Base-by-base conservation (phyloP, 306 rosid genomes). In the Vigna radiata region DNA sequence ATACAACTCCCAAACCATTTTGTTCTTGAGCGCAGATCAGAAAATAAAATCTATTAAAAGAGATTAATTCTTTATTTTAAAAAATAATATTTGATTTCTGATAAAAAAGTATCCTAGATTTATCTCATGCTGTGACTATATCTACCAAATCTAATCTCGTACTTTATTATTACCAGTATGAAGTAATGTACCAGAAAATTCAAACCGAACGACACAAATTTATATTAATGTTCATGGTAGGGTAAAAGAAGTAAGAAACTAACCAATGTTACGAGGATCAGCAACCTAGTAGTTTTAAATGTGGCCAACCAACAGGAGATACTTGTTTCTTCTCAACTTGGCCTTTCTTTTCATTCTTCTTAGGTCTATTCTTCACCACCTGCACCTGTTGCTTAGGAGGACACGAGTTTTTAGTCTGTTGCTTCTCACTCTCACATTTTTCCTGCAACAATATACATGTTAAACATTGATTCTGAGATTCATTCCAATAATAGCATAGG, bases 241-340 rank as follows among this genome's bases (percentile, higher is more conserved):
- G 17, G 36, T 59, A 55, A 55, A 66, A 66, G 56, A 4, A 36
- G 76, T 58, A 68, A 50, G 16, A 50, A 75, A 53, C 43, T 53
- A 77, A 81, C 47, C 17, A 60, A 77, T 21, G 70, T 25, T 31
- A 14, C 12, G 15, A 37, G 25, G 5, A 80, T 79, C 70, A 86
- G 83, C 96, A 91, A n/a, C 95, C 98, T 61, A 93, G 64, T 43
- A 88, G 37, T 66, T 87, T 86, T 21, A 89, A 76, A 73, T 80
- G 89, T 25, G 88, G 86, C 98, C 97, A 93, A 77, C 43, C 77
- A 71, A 65, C 36, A 39, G 86, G 53, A 77, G 89, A 25, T 16
- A 18, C 16, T 17, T 55, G 78, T 83, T 88, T 93, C 82, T 90
- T 93, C 63, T 39, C 69, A 68, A 17, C 67, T 63, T 82, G 85